Base-by-base conservation (phyloP, 106 monocot species). In the Dioscorea alata region DNA sequence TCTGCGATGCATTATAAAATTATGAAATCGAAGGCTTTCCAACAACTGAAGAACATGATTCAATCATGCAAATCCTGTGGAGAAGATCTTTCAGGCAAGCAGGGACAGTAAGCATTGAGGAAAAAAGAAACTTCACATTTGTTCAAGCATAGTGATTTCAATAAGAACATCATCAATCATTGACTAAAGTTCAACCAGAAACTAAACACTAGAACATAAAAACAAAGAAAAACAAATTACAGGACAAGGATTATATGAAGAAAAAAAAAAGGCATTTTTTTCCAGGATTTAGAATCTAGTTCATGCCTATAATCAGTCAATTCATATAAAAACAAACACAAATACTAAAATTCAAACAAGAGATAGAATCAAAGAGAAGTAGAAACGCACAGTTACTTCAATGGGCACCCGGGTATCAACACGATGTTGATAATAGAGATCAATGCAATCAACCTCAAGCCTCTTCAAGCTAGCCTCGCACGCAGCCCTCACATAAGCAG, bases 351-450 rank as follows among this genome's bases (percentile, higher is more conserved):
- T 4, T 59, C 6, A 22, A 12, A 23, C 23, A 59, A 59, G 23
- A 59, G 59, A 22, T 59, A 21, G 10, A 59, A 22, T 20, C 23
- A 2, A 59, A 21, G 59, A 23, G 23, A 24, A 59, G 22, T 22
- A 23, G 23, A 22, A 12, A 21, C 59, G 6, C 20, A 59, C 59
- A 19, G 59, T 59, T 19, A 59, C 23, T 23, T 22, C 59, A 23
- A 59, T 59, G 17, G 87, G 87, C 8, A 88, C 74, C 2, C 58
- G 12, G 19, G 77, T 80, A 57, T 88, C 83, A 17, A 88, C 48
- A 0, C 83, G 70, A 50, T 88, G 87, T 72, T 83, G 83, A 24
- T 88, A 88, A 33, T 88, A 88, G 50, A 88, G 71, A 61, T 88
- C 87, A 60, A 88, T 78, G 71, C 75, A 83, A 49, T 83, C 78